A percentile compares a stretch with the other conserved stretches of the same genome.
Evolutionary conservation across 257 asterid genomes (phyloP).

Genomic region (Jasminum sambac): DNA sequence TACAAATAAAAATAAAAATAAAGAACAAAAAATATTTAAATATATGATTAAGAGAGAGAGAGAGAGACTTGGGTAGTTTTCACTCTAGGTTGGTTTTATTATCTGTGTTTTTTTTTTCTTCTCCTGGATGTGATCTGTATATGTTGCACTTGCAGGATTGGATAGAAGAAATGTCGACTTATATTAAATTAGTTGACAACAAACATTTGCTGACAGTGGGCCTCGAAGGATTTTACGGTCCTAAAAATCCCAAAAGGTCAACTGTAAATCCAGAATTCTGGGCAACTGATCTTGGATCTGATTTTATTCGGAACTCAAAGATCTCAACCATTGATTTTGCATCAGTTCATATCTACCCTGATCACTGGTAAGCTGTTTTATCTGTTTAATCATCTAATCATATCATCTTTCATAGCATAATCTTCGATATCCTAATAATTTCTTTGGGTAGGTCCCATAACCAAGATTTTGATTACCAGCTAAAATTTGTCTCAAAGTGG

Average conservation of each 20-base stretch:
- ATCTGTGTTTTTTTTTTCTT: neutral
- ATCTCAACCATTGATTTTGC: slow-evolving; percentile 87
- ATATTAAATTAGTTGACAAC: slow-evolving; percentile 75
- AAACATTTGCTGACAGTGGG: slow-evolving; percentile 91
- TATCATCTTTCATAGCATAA: slow-evolving; percentile 1
- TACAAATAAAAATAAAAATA: too few species aligned
- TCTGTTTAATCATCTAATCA: slow-evolving; percentile 2
- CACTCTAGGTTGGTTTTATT: neutral
- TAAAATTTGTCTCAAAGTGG: slow-evolving; percentile 79
- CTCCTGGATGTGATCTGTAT: slow-evolving; percentile 13
- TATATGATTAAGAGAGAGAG: too few species aligned
- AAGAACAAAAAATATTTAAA: too few species aligned
- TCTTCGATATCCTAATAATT: slow-evolving; percentile 5
- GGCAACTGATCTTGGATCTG: slow-evolving; percentile 96
- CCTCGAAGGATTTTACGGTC: slow-evolving; percentile 98
- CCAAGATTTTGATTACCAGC: slow-evolving; percentile 64
- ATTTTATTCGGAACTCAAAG: slow-evolving; percentile 84
- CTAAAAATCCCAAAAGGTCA: slow-evolving; percentile 68
- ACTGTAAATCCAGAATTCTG: slow-evolving; percentile 87
- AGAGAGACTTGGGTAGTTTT: neutral
- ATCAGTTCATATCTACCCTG: slow-evolving; percentile 93
- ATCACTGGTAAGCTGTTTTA: slow-evolving; percentile 73
- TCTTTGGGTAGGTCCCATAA: slow-evolving; percentile 67
- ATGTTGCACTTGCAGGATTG: slow-evolving; percentile 70
- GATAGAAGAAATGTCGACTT: slow-evolving; percentile 95